phyloP scores from a whole-genome alignment of 257 asterid genomes.

The Ajuga chamaepitys region DNA sequence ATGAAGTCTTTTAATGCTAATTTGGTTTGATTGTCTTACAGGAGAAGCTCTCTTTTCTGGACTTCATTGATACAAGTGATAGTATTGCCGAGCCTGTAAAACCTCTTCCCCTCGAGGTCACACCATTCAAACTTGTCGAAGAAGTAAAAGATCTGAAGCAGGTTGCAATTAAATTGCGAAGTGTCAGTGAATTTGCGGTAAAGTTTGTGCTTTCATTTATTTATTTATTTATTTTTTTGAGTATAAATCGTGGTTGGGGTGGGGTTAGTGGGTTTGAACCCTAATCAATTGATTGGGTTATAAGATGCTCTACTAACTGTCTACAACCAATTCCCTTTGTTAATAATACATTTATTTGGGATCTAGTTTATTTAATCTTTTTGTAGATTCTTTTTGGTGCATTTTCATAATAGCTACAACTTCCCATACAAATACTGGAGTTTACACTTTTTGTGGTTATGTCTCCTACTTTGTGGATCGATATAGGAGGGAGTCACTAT shows the following conservation, averaged over 20 bases:
- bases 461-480: not conserved
- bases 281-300: too few species aligned
- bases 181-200: constrained; percentile 92
- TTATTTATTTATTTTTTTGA: constrained; percentile 1
- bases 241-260: too few species aligned
- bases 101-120: constrained; percentile 65
- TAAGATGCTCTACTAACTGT: too few species aligned
- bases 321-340: too few species aligned
- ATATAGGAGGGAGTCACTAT: not conserved
- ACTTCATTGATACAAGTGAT: constrained; percentile 56
- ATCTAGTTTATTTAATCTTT: not conserved
- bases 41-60: constrained; percentile 62
- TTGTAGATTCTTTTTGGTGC: too few species aligned
- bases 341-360: not conserved
- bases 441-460: not conserved
- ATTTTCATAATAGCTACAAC: too few species aligned
- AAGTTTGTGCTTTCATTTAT: constrained; percentile 3
- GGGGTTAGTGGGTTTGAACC: too few species aligned
- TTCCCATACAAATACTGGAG: not conserved
- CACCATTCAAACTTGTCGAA: constrained; percentile 72
- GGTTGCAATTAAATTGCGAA: constrained; percentile 62
- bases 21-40: constrained; percentile 23
- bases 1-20: not conserved
- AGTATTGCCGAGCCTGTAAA: constrained; percentile 38
- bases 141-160: constrained; percentile 88